A percentile compares a stretch with the other conserved stretches of the same genome.
Evolutionary conservation across 83 land plant genomes (phyloP).

Genomic region (Picea mariana): DNA sequence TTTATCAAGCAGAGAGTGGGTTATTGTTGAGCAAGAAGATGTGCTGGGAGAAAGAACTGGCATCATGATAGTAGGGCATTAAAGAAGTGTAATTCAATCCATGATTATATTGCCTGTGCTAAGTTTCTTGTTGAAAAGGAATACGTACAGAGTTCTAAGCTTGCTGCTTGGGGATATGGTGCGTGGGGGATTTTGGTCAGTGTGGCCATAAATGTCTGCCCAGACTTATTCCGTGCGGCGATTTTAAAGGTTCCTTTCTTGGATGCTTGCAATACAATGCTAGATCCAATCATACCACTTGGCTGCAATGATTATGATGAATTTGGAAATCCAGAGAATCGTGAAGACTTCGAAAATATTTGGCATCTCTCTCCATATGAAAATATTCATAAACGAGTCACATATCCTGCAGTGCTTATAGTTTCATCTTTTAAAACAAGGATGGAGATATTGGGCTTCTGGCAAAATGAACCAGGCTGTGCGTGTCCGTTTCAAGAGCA

Average conservation of each 20-base stretch:
- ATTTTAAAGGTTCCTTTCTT: too few species aligned
- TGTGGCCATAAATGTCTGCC: constrained; percentile 68
- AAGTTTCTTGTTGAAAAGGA: constrained; percentile 57
- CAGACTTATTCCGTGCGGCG: constrained; percentile 76
- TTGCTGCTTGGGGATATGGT: constrained; percentile 95
- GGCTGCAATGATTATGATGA: too few species aligned
- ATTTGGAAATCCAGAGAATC: too few species aligned
- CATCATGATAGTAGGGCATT: constrained; percentile 74
- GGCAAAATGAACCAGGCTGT: too few species aligned
- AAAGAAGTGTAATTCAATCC: constrained; percentile 71
- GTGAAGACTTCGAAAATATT: constrained; percentile 71
- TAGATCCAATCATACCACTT: too few species aligned
- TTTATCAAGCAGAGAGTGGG: constrained; percentile 29
- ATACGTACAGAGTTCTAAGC: constrained; percentile 63
- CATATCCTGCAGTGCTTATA: too few species aligned
- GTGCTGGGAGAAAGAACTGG: constrained; percentile 77
- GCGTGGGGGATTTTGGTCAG: constrained; percentile 90
- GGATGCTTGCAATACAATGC: too few species aligned
- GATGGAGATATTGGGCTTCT: too few species aligned
- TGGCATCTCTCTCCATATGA: constrained; percentile 87
- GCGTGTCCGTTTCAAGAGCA: too few species aligned
- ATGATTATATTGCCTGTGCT: constrained; percentile 75
- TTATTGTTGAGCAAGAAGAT: constrained; percentile 78
- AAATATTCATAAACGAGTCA: constrained; percentile 65
- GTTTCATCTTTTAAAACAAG: too few species aligned